Base-by-base conservation (phyloP, 2,329 filamentous ascomycete genomes). In the Talaromyces sp. region DNA sequence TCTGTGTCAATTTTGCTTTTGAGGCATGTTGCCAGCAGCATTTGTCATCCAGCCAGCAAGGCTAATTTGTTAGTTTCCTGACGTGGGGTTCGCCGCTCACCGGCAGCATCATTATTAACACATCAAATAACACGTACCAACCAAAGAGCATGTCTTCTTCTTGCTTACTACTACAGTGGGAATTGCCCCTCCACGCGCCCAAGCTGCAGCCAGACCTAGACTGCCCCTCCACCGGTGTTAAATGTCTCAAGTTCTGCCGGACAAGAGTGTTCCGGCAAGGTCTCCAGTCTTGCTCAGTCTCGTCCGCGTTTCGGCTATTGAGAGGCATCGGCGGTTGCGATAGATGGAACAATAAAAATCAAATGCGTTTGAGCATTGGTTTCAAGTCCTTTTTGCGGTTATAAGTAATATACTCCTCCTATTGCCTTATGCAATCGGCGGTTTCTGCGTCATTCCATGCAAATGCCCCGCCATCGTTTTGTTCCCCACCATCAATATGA, bases 261-360 rank as follows among this genome's bases (percentile, higher is more conserved):
- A 56, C 60, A 58, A 59, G 52, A 56, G 60, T 61, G 56, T 61
- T 53, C 60, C 60, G 60, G 56, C 12, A 19, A 55, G 27, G 9
- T 53, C 32, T 29, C 50, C 50, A 50, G n/a, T n/a, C 27, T 32
- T 24, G n/a, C 43, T 46, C 43, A 21, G n/a, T 38, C 29, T 5
- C 12, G n/a, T 38, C 53, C 29, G 32, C 31, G 31, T 38, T 52
- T 59, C 52, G 57, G 56, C 56, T 53, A 58, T 58, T 58, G 56
- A 58, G 12, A 31, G 9, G 21, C 11, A 27, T 43, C 29, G 54
- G n/a, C 21, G n/a, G 54, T 57, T 46, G 54, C 11, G 32, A 57
- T 35, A 58, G 51, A 29, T 52, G 14, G 12, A 32, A 32, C 14
- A 32, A 32, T 32, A 38, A 14, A 17, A 14, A 17, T 21, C 12